Evolutionary conservation across 2,329 filamentous ascomycete species (phyloP).

Genomic region (Talaromyces albobiverticillius): DNA sequence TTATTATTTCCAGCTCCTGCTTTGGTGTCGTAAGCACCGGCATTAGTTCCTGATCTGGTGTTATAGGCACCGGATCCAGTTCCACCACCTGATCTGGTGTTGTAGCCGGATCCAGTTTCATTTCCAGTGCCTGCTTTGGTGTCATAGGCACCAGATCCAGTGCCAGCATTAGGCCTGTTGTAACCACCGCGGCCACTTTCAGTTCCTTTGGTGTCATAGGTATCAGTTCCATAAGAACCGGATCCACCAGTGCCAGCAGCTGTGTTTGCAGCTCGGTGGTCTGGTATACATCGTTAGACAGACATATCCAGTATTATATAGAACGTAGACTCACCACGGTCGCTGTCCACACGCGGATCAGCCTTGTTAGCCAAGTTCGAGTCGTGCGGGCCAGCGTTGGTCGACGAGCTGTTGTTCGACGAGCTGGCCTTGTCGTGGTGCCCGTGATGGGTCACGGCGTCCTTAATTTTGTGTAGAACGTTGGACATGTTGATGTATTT

Average conservation of each 20-base stretch:
- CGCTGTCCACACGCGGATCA: conserved; percentile 31
- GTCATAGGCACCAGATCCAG: no score
- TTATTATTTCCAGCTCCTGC: no score
- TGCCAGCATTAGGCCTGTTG: no score
- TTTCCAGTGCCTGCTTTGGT: no score
- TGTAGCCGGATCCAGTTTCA: no score
- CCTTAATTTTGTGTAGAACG: conserved; percentile 15
- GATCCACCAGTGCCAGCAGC: background rate
- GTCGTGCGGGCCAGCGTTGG: conserved; percentile 33
- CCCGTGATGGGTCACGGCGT: conserved; percentile 8
- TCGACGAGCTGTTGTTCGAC: no score
- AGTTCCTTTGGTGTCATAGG: no score
- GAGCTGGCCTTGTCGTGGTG: conserved; percentile 13
- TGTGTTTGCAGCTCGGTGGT: conserved; percentile 13
- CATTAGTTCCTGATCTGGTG: background rate
- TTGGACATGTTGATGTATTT: no score
- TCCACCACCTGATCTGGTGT: background rate
- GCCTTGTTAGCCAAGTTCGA: conserved; percentile 38
- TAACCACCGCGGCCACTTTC: no score
- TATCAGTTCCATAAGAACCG: no score
- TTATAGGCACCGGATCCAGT: conserved; percentile 3
- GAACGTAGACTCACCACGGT: conserved; percentile 17
- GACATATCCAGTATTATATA: no score
- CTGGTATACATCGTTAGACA: background rate
- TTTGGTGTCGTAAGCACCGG: no score